These are phyloP conservation scores for Boletus pseudopeckii DNA, from an alignment of 768 basidiomycete species.

Conservation along the genomic window DNA sequence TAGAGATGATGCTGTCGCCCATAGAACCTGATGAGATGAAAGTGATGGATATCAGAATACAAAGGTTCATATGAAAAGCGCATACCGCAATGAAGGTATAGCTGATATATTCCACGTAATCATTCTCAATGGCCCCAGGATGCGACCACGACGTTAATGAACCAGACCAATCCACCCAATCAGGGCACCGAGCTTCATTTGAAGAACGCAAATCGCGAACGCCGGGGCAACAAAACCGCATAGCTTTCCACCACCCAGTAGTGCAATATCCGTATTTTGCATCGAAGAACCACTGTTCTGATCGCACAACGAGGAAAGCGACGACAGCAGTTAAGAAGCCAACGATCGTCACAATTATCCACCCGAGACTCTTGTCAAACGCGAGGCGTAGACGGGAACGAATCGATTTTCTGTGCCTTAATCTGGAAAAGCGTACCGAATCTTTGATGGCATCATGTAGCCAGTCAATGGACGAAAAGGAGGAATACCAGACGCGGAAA, in stretches of 20 bases:
- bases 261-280: slow-evolving; percentile 88
- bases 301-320: slow-evolving; percentile 82
- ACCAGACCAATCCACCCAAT: slow-evolving; percentile 78
- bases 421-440: slow-evolving; percentile 71
- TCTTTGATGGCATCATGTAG: slow-evolving; percentile 96
- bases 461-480: slow-evolving; percentile 93
- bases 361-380: slow-evolving; percentile 78
- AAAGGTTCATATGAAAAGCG: slow-evolving; percentile 4
- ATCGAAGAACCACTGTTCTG: slow-evolving; percentile 89
- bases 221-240: slow-evolving; percentile 76
- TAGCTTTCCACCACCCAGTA: slow-evolving; percentile 66
- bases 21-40: slow-evolving; percentile 47
- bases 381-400: slow-evolving; percentile 61
- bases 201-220: slow-evolving; percentile 10
- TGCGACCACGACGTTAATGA: slow-evolving; percentile 38
- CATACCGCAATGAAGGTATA: slow-evolving; percentile 81
- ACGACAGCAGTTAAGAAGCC: slow-evolving; percentile 82
- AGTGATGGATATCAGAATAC: neutral
- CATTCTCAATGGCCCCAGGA: slow-evolving; percentile 19
- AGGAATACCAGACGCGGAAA: slow-evolving; percentile 81
- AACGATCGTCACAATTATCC: slow-evolving; percentile 86
- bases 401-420: slow-evolving; percentile 67
- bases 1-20: slow-evolving; percentile 70
- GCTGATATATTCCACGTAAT: slow-evolving; percentile 60
- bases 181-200: slow-evolving; percentile 46